Evolutionary conservation across 164 flowering plant species (phyloP), one percentile per base, ranked within the genome.

Genomic region (Kingdonia uniflora): DNA sequence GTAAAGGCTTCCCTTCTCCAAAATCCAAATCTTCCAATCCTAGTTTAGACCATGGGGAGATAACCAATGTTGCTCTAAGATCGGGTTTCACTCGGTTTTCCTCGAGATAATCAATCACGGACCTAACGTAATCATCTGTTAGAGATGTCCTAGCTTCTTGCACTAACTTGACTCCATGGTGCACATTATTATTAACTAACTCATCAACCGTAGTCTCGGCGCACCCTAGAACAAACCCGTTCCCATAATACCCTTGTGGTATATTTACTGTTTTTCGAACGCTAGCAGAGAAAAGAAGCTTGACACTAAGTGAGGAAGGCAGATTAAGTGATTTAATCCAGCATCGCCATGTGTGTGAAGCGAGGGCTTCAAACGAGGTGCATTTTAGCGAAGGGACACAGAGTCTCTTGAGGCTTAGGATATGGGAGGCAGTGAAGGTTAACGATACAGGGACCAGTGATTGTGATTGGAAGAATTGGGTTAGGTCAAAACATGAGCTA

Each of bases 21-120:
- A 90, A 90, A 68, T 90, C 94, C 72, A 85, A 48, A 2, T 81
- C 82, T 62, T 90, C 96, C 26, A 90, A 43, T 14, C 96, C 97
- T 40, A 90, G 51, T 40, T 61, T 85, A 0, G 91, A 68, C 97
- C 97, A 90, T 46, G 80, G 87, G 1, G 97, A 85, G 14, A 90
- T 80, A 0, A 90, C 92, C 57, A 90, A 59, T 17, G 72, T 77
- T 11, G 74, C n/a, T 0, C 76, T 37, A 1, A 87, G 54, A 29
- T 90, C 97, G 0, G 86, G 79, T 59, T 54, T 74, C 5, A 69
- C 77, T 33, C 67, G 70, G 46, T 60, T 60, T 45, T 81, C 87
- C 71, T 85, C 87, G 64, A 90, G 38, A 58, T 66, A 50, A 55
- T 86, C 91, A 0, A 85, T 26, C 66, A 79, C 61, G 0, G 92